These are phyloP conservation scores for Gossypium longicalyx DNA, from an alignment of 345 rosid genomes.

Conservation along the genomic window DNA sequence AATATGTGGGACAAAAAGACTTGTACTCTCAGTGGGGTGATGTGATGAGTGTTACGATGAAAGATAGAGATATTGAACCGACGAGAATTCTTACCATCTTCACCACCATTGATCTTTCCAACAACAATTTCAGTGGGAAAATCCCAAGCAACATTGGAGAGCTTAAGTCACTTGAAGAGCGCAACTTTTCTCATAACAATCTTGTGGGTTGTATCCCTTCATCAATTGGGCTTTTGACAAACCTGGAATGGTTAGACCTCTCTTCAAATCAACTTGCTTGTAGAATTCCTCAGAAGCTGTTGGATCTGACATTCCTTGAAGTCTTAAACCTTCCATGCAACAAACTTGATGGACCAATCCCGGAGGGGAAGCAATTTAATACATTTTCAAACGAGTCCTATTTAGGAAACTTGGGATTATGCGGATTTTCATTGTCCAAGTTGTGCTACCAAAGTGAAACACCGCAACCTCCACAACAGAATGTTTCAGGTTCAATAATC, in stretches of 20 bases:
- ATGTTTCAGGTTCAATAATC: neutral
- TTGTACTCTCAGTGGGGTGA: too few relatives aligned
- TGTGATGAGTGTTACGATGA: too few relatives aligned
- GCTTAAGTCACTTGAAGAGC: neutral
- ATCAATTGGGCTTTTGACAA: neutral
- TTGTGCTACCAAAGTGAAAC: neutral
- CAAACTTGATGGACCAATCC: slow-evolving; percentile 17
- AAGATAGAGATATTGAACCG: neutral
- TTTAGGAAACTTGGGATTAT: neutral
- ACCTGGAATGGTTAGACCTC: slow-evolving; percentile 6
- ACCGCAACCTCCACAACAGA: neutral
- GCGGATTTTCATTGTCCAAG: neutral
- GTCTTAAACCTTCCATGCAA: slow-evolving; percentile 18
- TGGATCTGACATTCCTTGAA: neutral
- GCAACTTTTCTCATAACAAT: neutral
- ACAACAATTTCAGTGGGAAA: slow-evolving; percentile 7
- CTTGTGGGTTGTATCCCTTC: neutral
- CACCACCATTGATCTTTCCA: slow-evolving; percentile 22
- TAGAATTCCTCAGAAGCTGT: neutral
- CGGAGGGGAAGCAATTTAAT: neutral
- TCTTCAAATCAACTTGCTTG: neutral
- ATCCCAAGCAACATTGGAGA: neutral
- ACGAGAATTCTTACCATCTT: neutral
- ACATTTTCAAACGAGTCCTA: neutral
- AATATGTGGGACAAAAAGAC: neutral